A percentile compares a stretch with the other conserved stretches of the same genome.
Evolutionary conservation across 2,329 filamentous ascomycete genomes (phyloP).

Genomic region (Stylonectria norvegica): DNA sequence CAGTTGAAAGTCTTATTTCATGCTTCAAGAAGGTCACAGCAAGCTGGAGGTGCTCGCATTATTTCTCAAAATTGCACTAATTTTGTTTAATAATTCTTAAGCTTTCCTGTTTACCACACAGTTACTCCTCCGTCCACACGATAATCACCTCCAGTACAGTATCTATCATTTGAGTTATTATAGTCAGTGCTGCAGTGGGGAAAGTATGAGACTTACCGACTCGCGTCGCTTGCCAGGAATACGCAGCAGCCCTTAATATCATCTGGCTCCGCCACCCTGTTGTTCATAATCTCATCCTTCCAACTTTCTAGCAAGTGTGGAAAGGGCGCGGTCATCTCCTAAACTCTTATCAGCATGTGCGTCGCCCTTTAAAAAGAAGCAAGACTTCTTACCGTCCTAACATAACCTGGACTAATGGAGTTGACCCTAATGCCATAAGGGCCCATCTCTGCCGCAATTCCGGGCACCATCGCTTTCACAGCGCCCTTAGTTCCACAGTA

Average conservation of each 20-base stretch:
- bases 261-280: slow-evolving; percentile 44
- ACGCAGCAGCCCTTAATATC: slow-evolving; percentile 48
- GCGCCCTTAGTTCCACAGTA: slow-evolving; percentile 27
- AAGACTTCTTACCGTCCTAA: slow-evolving; percentile 27
- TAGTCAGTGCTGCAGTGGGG: neutral
- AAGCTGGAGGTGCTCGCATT: no score
- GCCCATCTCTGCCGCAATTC: slow-evolving; percentile 25
- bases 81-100: no score
- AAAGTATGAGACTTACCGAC: slow-evolving; percentile 33
- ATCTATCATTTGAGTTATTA: slow-evolving; percentile 12
- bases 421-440: slow-evolving; percentile 45
- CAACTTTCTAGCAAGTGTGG: slow-evolving; percentile 45
- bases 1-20: no score
- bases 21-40: no score
- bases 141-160: slow-evolving; percentile 43
- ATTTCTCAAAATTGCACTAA: neutral
- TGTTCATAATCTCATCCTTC: slow-evolving; percentile 48
- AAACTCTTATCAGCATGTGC: neutral
- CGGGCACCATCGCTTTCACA: slow-evolving; percentile 24
- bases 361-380: neutral
- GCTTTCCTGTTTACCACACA: slow-evolving; percentile 32
- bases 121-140: slow-evolving; percentile 44
- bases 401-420: slow-evolving; percentile 44
- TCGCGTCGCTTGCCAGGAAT: slow-evolving; percentile 47
- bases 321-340: slow-evolving; percentile 43